Evolutionary conservation across 1,284 basidiomycete genomes (phyloP), one percentile per base, ranked within the genome.

Genomic region (Cryptococcus sp.): DNA sequence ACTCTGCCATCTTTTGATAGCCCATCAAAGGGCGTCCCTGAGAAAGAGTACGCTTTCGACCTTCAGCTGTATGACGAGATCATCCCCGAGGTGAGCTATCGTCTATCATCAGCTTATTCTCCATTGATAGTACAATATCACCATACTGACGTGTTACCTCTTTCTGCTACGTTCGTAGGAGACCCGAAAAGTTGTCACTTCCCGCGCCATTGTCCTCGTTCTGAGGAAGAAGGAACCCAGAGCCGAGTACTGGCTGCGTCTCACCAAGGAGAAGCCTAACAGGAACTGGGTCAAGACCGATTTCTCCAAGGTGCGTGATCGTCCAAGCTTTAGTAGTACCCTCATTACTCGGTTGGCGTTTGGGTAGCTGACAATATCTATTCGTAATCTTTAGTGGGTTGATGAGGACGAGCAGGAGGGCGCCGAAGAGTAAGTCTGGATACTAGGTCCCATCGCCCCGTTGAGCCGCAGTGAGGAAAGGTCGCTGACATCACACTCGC

Each of bases 331-430:
- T 6, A 3, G 3, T n/a, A 30, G 15, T 46, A 23, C 39, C 45
- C 42, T 17, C 39, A 23, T 42, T 42, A 22, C 25, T 27, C 13
- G 45, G 2, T 43, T 27, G 41, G 40, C 25, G 25, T 25, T 25
- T 25, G 23, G 22, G 16, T 27, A 30, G 35, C 45, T 22, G 22
- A 5, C 47, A 39, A 23, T 20, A 25, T 50, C 5, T 42, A 20
- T 17, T 51, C 19, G 25, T 27, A 41, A 49, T 30, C 50, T 47
- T 45, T 48, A 64, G 80, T 96, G 92, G 92, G 88, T 89, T 52
- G 93, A 95, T 74, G 93, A 96, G 81, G 93, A 96, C 73, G 93
- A 96, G 78, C 93, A 96, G 80, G 88, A 91, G 38, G 88, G 82
- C 50, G 70, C 71, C 54, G 77, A 71, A 45, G 61, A 80, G 71